phyloP scores from a whole-genome alignment of 345 rosid genomes.

The Boechera stricta region DNA sequence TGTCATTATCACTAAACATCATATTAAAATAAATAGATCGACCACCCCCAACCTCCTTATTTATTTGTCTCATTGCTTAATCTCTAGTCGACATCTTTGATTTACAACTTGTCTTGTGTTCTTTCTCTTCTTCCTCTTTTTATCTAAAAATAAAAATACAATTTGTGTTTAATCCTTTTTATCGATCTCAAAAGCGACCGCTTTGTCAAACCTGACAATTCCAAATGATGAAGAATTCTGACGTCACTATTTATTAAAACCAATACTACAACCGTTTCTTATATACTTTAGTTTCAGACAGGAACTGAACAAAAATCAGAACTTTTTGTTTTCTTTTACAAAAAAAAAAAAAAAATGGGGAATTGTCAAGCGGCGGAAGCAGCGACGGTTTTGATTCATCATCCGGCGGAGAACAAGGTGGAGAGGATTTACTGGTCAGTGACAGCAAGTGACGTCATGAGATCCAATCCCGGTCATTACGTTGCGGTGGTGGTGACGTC shows the following conservation, averaged over 20 bases:
- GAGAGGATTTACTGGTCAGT: constrained; percentile 81
- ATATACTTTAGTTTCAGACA: constrained; percentile 27
- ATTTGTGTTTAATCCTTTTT: background rate
- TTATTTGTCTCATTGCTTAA: constrained; percentile 26
- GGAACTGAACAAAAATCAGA: constrained; percentile 20
- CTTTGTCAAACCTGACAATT: constrained; percentile 45
- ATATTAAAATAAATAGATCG: constrained; percentile 19
- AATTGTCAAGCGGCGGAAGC: constrained; percentile 93
- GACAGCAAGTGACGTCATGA: constrained; percentile 74
- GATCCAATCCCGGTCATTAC: constrained; percentile 77
- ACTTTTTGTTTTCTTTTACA: background rate
- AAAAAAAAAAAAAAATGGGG: constrained; percentile 54
- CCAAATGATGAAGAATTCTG: constrained; percentile 25
- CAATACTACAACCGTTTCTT: background rate
- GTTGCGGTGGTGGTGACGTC: constrained; percentile 74
- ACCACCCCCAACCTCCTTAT: constrained; percentile 42
- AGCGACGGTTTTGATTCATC: constrained; percentile 81
- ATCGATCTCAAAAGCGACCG: constrained; percentile 32
- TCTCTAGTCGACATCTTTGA: constrained; percentile 29
- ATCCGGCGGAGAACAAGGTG: constrained; percentile 66
- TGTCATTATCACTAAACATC: constrained; percentile 28
- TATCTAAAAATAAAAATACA: background rate
- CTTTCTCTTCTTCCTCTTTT: background rate
- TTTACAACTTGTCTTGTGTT: background rate
- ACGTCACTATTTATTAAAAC: constrained; percentile 38